phyloP scores from a whole-genome alignment of 805 yeast genomes.

The Barnettozyma pratensis region DNA sequence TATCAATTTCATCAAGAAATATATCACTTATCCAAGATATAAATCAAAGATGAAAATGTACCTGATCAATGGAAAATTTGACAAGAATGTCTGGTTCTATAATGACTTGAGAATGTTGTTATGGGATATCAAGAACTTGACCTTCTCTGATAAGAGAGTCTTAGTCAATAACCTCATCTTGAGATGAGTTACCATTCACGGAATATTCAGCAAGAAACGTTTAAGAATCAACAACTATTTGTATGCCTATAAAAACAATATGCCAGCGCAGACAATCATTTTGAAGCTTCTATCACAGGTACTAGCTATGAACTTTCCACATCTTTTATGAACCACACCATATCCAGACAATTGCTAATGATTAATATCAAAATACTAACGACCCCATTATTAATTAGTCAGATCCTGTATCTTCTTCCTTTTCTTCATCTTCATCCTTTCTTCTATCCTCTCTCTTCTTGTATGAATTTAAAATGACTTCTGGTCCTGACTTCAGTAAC shows the following conservation, averaged over 20 bases:
- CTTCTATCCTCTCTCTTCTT: conserved; percentile 11
- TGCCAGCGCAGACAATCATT: too few relatives aligned
- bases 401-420: conserved; percentile 1
- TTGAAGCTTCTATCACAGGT: neutral
- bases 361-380: conserved; percentile 1
- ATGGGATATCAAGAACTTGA: conserved; percentile 23
- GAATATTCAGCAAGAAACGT: neutral
- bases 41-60: conserved; percentile 41
- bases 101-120: conserved; percentile 26
- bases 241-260: too few relatives aligned
- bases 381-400: neutral
- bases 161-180: conserved; percentile 21
- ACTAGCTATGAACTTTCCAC: neutral
- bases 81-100: conserved; percentile 24
- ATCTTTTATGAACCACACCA: neutral
- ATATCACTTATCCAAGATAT: conserved; percentile 39
- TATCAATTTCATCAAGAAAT: conserved; percentile 29
- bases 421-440: conserved; percentile 3
- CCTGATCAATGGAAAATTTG: conserved; percentile 21
- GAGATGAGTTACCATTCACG: neutral
- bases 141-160: conserved; percentile 17
- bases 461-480: conserved; percentile 8
- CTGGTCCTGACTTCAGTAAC: conserved; percentile 9
- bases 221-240: neutral
- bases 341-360: conserved; percentile 2